phyloP scores from a whole-genome alignment of 192 early-diverging fungal species.

The Chytriomyces sp. region DNA sequence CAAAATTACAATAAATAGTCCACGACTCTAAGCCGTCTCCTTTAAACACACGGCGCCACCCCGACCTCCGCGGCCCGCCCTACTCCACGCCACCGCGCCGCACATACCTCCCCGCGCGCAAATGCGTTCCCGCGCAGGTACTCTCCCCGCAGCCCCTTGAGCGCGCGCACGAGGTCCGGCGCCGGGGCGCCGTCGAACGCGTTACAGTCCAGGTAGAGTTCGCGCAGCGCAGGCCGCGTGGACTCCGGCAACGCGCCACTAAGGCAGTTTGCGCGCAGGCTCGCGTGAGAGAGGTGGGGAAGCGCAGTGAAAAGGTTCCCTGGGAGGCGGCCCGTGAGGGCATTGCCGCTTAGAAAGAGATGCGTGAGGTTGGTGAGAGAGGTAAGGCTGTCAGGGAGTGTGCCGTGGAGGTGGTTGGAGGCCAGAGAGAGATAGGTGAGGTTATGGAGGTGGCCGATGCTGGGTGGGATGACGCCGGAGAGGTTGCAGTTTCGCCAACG shows the following conservation, averaged over 20 bases:
- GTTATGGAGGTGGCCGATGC: not conserved
- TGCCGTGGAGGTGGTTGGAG: not conserved
- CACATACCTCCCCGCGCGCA: not conserved
- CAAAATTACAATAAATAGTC: not conserved
- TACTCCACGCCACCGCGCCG: not conserved
- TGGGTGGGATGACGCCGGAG: not conserved
- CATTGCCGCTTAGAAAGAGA: not conserved
- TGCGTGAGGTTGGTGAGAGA: not conserved
- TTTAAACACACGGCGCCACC: not conserved
- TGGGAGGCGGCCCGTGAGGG: not conserved
- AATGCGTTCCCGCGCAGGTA: not conserved
- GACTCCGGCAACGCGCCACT: not conserved
- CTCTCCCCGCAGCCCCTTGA: not conserved
- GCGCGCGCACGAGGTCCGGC: not conserved
- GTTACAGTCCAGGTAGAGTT: constrained; percentile 7
- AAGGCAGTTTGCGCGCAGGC: not conserved
- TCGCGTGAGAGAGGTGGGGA: not conserved
- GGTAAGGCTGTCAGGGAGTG: not conserved
- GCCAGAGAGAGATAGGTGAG: not conserved
- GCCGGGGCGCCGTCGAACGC: not conserved
- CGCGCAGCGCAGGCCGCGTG: too few relatives aligned
- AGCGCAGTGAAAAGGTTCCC: not conserved
- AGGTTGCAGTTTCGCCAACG: not conserved
- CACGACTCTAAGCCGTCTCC: not conserved
- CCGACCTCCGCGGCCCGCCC: not conserved